Evolutionary conservation across 805 yeast species (phyloP).

Genomic region (Clavispora carvajalis): DNA sequence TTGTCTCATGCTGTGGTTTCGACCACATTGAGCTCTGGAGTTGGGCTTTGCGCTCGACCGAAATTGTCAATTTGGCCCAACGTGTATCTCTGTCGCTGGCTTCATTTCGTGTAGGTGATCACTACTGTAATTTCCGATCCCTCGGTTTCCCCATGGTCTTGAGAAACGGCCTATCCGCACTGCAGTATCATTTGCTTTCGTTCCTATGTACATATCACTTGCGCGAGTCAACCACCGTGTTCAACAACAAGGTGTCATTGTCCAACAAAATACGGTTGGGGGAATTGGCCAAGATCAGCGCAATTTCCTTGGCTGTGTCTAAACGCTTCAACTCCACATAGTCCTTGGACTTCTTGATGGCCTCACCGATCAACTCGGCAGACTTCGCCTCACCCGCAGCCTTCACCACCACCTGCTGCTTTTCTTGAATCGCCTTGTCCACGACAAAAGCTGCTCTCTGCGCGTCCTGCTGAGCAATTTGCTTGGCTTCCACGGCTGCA

Average conservation of each 20-base stretch:
- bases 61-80: too few relatives aligned
- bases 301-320: constrained; percentile 96
- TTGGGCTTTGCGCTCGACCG: too few relatives aligned
- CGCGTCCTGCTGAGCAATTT: constrained; percentile 99
- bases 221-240: constrained; percentile 80
- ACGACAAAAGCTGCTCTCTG: constrained; percentile 97
- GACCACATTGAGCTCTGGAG: too few relatives aligned
- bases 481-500: constrained; percentile 96
- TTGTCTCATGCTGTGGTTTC: too few relatives aligned
- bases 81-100: too few relatives aligned
- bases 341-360: constrained; percentile 92
- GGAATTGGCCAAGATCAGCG: constrained; percentile 73
- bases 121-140: too few relatives aligned
- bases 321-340: constrained; percentile 95
- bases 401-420: constrained; percentile 92
- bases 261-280: constrained; percentile 91
- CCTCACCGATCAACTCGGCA: constrained; percentile 98
- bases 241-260: constrained; percentile 84
- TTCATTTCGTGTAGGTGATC: too few relatives aligned
- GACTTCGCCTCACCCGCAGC: constrained; percentile 99
- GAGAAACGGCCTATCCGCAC: too few relatives aligned
- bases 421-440: constrained; percentile 95
- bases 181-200: constrained; percentile 5
- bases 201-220: constrained; percentile 22
- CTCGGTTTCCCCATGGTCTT: too few relatives aligned